These are phyloP conservation scores for Penicillium sp. DNA, from an alignment of 2,329 filamentous ascomycete genomes.

Conservation along the genomic window DNA sequence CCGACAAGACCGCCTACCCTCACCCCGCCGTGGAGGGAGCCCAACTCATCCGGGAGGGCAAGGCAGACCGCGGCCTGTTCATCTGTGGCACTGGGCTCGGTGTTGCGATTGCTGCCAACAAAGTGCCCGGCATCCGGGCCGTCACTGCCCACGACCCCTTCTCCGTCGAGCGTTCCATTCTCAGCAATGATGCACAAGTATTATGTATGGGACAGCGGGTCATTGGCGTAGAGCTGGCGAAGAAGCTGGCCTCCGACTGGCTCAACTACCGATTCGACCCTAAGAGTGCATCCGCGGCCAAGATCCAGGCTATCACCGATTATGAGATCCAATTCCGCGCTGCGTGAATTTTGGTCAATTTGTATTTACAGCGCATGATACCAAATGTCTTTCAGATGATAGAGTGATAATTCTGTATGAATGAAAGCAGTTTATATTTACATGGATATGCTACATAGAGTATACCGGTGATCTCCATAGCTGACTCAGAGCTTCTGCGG, in stretches of 20 bases:
- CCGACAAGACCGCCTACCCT: slow-evolving; percentile 80
- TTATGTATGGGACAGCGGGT: slow-evolving; percentile 84
- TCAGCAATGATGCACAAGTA: slow-evolving; percentile 86
- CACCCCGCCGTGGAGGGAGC: slow-evolving; percentile 75
- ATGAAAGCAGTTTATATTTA: slow-evolving; percentile 6
- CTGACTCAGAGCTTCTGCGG: slow-evolving; percentile 36
- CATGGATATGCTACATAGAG: neutral
- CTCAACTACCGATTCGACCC: slow-evolving; percentile 79
- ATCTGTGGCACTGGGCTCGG: slow-evolving; percentile 87
- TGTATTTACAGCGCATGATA: slow-evolving; percentile 30
- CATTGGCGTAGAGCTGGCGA: slow-evolving; percentile 76
- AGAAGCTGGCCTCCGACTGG: slow-evolving; percentile 78
- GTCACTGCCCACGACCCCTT: slow-evolving; percentile 88
- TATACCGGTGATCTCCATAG: neutral
- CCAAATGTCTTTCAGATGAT: slow-evolving; percentile 14
- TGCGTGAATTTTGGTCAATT: neutral
- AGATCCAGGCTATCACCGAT: slow-evolving; percentile 52
- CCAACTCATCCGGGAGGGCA: slow-evolving; percentile 49
- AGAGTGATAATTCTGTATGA: too few species aligned
- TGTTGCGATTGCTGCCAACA: slow-evolving; percentile 87
- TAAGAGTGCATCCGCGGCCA: slow-evolving; percentile 63
- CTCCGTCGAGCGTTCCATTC: slow-evolving; percentile 74
- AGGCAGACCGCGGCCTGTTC: slow-evolving; percentile 71
- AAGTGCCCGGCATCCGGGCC: slow-evolving; percentile 79
- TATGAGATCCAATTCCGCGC: slow-evolving; percentile 42